phyloP scores from a whole-genome alignment of 176 grass and related monocot species.

The Avena atlantica region DNA sequence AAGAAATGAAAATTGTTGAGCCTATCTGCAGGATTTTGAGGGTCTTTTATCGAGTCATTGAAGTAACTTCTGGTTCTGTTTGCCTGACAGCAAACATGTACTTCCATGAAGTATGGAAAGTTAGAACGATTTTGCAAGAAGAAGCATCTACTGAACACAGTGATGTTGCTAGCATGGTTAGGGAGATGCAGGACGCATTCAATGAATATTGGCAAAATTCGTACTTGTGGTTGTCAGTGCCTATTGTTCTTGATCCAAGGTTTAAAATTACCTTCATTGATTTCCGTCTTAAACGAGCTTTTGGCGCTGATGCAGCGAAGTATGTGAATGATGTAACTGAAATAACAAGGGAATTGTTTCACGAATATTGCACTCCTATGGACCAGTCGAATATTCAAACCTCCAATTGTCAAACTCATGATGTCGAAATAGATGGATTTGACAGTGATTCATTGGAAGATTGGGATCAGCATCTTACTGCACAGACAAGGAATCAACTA shows the following conservation, averaged over 20 bases:
- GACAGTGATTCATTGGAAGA: slow-evolving; percentile 53
- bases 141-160: slow-evolving; percentile 45
- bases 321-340: slow-evolving; percentile 44
- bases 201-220: slow-evolving; percentile 55
- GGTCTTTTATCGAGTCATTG: slow-evolving; percentile 51
- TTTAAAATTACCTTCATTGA: slow-evolving; percentile 61
- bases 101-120: slow-evolving; percentile 64
- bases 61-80: slow-evolving; percentile 48
- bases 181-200: slow-evolving; percentile 52
- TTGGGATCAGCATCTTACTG: slow-evolving; percentile 58
- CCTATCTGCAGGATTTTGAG: slow-evolving; percentile 52
- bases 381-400: slow-evolving; percentile 26
- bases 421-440: slow-evolving; percentile 46
- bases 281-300: slow-evolving; percentile 54
- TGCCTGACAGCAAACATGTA: slow-evolving; percentile 48
- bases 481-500: slow-evolving; percentile 47
- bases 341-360: slow-evolving; percentile 43
- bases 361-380: slow-evolving; percentile 45
- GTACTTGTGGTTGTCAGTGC: slow-evolving; percentile 46
- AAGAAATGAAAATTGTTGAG: slow-evolving; percentile 44
- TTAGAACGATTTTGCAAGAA: slow-evolving; percentile 54
- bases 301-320: slow-evolving; percentile 37
- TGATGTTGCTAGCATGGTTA: slow-evolving; percentile 57
- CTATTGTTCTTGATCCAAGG: slow-evolving; percentile 63
- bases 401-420: slow-evolving; percentile 28